Evolutionary conservation across 2,329 filamentous ascomycete species (phyloP), one percentile per base, ranked within the genome.

Genomic region (Ophioceras dolichostomum): DNA sequence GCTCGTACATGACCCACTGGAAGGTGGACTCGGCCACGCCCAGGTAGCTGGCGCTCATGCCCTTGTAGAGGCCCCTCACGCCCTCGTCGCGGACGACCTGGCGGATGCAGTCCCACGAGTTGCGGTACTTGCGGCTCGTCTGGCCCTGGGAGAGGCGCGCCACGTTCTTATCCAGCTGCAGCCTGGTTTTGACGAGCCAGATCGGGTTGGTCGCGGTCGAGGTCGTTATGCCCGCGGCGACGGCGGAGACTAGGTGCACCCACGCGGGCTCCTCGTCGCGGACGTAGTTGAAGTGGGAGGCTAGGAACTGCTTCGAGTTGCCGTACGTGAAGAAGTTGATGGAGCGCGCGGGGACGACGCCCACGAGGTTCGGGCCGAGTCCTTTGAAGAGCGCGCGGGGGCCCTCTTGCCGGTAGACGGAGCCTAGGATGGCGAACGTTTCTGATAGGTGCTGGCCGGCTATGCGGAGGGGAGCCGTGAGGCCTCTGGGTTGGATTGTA

Each of bases 241-340:
- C 76, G 5, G 83, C 88, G 1, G 86, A 79, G 33, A 73, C 64
- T 8, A 94, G 67, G 55, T 94, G 86, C 10, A 94, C 78, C 68
- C 75, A 82, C 1, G 82, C 72, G 12, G 76, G 73, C 52, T 87
- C 74, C 48, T 77, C 53, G 33, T 80, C 55, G 34, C 80, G 76
- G n/a, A n/a, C n/a, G 47, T 74, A 53, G 59, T 89, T 86, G 54
- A 84, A 77, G 49, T 80, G 71, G 36, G 85, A 70, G 19, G 81
- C 79, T 42, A 93, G 78, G 34, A 93, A 63, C 22, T 81, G 71
- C 63, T 96, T 96, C 46, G 86, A 82, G 54, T 94, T 96, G 36
- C 86, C 86, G 55, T 95, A 94, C 12, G 85, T 79, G 62, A 80
- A 94, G 58, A 96, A 96, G 58, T 93, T 94, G 60, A 95, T 95